Conservation (phyloP, 345 rosid species). For the Reutealis trisperma region DNA sequence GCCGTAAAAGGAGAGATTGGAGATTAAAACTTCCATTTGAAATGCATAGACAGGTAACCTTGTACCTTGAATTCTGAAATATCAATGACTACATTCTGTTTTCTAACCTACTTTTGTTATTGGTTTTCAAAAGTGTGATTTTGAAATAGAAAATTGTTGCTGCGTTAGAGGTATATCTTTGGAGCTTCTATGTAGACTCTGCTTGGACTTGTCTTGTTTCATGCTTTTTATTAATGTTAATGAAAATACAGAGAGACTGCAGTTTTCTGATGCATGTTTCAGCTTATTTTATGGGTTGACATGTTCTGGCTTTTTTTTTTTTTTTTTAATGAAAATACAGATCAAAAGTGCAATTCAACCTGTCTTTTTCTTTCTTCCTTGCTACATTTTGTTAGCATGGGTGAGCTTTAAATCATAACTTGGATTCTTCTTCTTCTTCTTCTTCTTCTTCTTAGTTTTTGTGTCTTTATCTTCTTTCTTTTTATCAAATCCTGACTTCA, state of each 20-base stretch:
- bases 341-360: not conserved
- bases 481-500: not conserved
- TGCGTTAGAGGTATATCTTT: not conserved
- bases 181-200: not conserved
- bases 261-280: not conserved
- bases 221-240: not conserved
- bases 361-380: not conserved
- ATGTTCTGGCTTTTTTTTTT: not conserved
- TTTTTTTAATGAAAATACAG: no score
- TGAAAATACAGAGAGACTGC: not conserved
- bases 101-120: not conserved
- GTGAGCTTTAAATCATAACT: no score
- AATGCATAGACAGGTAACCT: slow-evolving; percentile 53
- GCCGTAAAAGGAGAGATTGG: slow-evolving; percentile 76
- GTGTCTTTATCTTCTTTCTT: not conserved
- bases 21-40: slow-evolving; percentile 59
- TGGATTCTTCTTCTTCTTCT: slow-evolving; percentile 13
- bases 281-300: not conserved
- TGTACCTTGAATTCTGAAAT: slow-evolving; percentile 56
- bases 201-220: not conserved
- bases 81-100: not conserved
- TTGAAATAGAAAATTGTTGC: not conserved
- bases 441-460: slow-evolving; percentile 14
- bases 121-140: not conserved
- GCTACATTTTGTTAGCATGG: not conserved